Evolutionary conservation across 495 filamentous ascomycete genomes (phyloP).

Genomic region (Penicillium lividum): DNA sequence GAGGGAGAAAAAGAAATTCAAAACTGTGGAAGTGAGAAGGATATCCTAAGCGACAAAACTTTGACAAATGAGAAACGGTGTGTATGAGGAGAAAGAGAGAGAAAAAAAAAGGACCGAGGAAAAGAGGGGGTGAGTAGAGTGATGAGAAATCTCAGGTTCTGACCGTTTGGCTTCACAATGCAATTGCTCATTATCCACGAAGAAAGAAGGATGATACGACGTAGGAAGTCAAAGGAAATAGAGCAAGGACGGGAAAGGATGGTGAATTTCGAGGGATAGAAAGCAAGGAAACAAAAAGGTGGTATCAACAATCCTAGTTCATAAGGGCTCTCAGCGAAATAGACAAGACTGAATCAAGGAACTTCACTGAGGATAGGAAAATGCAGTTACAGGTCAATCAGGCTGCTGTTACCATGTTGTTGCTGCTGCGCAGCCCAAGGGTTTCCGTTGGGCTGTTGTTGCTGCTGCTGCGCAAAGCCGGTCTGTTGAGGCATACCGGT

Average conservation of each 20-base stretch:
- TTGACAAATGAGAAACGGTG: conserved; percentile 25
- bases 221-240: background rate
- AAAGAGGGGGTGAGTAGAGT: conserved; percentile 4
- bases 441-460: conserved; percentile 56
- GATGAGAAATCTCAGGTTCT: conserved; percentile 1
- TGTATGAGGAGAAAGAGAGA: background rate
- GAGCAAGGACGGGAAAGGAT: conserved; percentile 2
- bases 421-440: conserved; percentile 70
- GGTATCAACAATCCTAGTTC: conserved; percentile 6
- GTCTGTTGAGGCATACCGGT: conserved; percentile 59
- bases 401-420: conserved; percentile 67
- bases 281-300: background rate
- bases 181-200: conserved; percentile 10
- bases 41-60: conserved; percentile 29
- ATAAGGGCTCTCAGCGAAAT: background rate
- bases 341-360: conserved; percentile 6
- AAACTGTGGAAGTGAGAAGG: conserved; percentile 30
- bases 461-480: conserved; percentile 59
- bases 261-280: background rate
- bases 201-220: background rate
- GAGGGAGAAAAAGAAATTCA: conserved; percentile 2
- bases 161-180: conserved; percentile 13
- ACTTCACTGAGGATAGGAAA: conserved; percentile 19
- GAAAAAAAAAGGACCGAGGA: background rate
- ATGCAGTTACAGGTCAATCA: conserved; percentile 80